phyloP scores from a whole-genome alignment of 2,329 filamentous ascomycete genomes.

The Microsporum canis region DNA sequence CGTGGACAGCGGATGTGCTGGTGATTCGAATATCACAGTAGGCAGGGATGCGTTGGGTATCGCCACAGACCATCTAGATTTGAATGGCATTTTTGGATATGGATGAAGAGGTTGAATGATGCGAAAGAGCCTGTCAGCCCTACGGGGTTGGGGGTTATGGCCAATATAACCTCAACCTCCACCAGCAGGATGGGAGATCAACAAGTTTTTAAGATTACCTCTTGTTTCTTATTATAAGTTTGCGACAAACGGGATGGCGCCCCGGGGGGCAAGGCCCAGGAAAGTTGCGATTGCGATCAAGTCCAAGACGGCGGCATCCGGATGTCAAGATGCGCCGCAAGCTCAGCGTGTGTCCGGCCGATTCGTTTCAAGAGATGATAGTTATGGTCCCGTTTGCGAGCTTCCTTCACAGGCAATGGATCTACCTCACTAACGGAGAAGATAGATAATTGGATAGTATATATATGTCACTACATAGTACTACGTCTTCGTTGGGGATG shows the following conservation, averaged over 20 bases:
- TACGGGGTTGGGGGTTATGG: not conserved
- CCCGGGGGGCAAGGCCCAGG: not conserved
- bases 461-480: not conserved
- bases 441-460: not conserved
- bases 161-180: not conserved
- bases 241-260: not conserved
- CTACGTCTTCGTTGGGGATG: no score
- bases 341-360: not conserved
- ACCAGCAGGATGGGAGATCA: not conserved
- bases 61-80: constrained; percentile 39
- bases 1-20: constrained; percentile 36
- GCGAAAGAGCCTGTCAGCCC: not conserved
- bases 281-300: not conserved
- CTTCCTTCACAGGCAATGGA: not conserved
- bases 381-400: not conserved
- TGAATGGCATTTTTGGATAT: constrained; percentile 39
- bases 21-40: constrained; percentile 42
- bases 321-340: not conserved
- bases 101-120: not conserved
- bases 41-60: constrained; percentile 38
- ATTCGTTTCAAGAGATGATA: not conserved
- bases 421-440: not conserved
- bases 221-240: not conserved
- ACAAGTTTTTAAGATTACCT: not conserved
- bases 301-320: not conserved